Percentiles rank a stretch among this genome's conserved stretches.
These are phyloP conservation scores for Uronychia setigera DNA, from an alignment of 73 alveolate species.

Conservation along the genomic window DNA sequence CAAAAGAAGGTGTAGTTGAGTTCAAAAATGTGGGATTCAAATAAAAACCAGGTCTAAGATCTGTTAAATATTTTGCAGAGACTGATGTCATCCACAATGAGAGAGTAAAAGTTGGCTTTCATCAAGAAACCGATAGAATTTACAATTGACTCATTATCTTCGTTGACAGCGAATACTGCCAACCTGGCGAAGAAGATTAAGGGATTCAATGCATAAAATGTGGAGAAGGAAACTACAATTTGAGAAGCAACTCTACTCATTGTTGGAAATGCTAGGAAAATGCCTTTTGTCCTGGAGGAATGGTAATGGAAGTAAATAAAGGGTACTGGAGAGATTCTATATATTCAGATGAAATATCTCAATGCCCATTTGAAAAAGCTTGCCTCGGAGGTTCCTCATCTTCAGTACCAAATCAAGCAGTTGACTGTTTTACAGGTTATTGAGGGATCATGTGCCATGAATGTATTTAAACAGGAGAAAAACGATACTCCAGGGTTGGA, in stretches of 20 bases:
- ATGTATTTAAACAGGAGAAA: neutral
- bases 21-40: neutral
- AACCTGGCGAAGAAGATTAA: neutral
- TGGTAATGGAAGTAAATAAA: neutral
- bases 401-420: neutral
- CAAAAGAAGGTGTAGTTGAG: neutral
- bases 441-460: neutral
- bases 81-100: neutral
- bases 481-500: neutral
- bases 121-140: neutral
- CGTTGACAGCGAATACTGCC: neutral
- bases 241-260: neutral
- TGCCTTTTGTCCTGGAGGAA: constrained; percentile 13
- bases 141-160: neutral
- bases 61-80: neutral
- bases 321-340: constrained; percentile 16
- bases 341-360: neutral
- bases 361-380: neutral
- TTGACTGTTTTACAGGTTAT: neutral
- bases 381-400: constrained; percentile 25
- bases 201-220: neutral
- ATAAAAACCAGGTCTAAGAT: neutral
- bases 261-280: constrained; percentile 3
- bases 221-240: constrained; percentile 6
- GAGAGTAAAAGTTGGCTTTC: neutral